Conservation (phyloP, 176 grass and related monocot species). For the Avena eriantha region DNA sequence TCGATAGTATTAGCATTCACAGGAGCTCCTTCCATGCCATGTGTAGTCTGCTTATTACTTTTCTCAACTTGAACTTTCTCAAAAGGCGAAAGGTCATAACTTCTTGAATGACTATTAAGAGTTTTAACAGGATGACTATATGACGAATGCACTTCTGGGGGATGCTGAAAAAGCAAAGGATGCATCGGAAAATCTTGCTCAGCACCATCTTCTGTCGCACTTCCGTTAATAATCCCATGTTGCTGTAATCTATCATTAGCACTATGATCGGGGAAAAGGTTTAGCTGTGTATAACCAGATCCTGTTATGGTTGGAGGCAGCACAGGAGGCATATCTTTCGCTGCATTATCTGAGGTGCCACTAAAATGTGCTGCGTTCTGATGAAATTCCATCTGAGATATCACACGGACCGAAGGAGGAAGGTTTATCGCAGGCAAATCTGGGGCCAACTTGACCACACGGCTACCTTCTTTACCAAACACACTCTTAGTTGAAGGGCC, state of each 20-base stretch:
- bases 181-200: constrained; percentile 92
- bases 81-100: constrained; percentile 53
- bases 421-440: constrained; percentile 96
- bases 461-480: constrained; percentile 57
- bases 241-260: constrained; percentile 48
- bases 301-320: constrained; percentile 36
- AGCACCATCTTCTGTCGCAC: constrained; percentile 44
- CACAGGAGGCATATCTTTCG: constrained; percentile 44
- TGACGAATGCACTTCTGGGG: constrained; percentile 60
- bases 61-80: constrained; percentile 57
- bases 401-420: constrained; percentile 79
- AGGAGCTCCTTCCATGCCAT: constrained; percentile 14
- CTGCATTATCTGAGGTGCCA: constrained; percentile 46
- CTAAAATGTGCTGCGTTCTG: constrained; percentile 47
- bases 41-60: constrained; percentile 45
- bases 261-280: constrained; percentile 62
- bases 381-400: constrained; percentile 75
- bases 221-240: constrained; percentile 37
- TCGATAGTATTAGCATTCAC: constrained; percentile 55
- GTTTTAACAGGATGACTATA: constrained; percentile 54
- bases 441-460: constrained; percentile 92
- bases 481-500: constrained; percentile 34
- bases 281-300: constrained; percentile 55
- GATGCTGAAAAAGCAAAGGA: constrained; percentile 87
- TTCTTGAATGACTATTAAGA: constrained; percentile 48